Base-by-base conservation (phyloP, 495 filamentous ascomycete species). In the Saxophila tyrrhenica region DNA sequence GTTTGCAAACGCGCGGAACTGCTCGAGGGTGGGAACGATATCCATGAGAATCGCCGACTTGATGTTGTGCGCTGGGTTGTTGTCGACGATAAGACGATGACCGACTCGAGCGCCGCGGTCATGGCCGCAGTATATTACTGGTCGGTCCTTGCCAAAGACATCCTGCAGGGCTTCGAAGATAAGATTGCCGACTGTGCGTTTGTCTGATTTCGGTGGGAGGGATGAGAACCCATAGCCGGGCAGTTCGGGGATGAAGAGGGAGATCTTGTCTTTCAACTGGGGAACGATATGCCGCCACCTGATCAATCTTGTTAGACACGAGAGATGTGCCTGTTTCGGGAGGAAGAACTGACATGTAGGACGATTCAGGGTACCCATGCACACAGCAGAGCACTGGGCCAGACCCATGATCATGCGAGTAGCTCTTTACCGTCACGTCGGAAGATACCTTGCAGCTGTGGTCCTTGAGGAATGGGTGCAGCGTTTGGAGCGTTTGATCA, bases 351-450 rank as follows among this genome's bases (percentile, higher is more conserved):
- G 9, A 59, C 65, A 67, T 62, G 38, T 63, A 67, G 0, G 54
- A 21, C 11, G 51, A 57, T 29, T 68, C 39, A 11, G 65, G 65
- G 39, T 65, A 68, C 19, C 65, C 65, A 56, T 68, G 65, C 19
- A 68, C 58, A 2, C 65, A 50, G 17, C 64, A 57, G 13, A 68
- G 41, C 10, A 66, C 53, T 3, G 65, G 64, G 20, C 55, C 58
- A 11, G 54, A 57, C 11, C 54, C 58, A 9, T 43, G 51, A 38
- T 61, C 50, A 42, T 50, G 51, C 23, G 57, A 58, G 47, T 61
- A 61, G 39, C 57, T 55, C 25, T 25, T 25, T 19, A 61, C 49
- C 2, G 44, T 61, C 22, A 54, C 47, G 16, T 52, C 57, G 13
- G 53, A 60, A 2, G 48, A 52, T 19, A 42, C 25, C 48, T 60